Conservation (phyloP, 805 yeast genomes). For the Kuraishia floccosa region DNA sequence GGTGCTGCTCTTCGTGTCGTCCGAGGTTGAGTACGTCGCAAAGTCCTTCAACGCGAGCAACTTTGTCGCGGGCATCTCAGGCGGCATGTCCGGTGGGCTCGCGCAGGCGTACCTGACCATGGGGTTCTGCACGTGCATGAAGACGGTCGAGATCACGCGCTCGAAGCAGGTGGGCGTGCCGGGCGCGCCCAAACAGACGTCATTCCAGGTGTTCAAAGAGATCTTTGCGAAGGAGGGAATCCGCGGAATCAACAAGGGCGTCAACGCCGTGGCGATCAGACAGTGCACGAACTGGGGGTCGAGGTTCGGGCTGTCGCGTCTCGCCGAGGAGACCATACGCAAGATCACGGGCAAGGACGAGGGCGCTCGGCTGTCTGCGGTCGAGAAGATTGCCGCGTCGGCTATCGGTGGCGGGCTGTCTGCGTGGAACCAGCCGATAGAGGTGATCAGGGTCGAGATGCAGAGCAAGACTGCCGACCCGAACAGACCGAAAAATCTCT, state of each 20-base stretch:
- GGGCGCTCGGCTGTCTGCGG: constrained; percentile 53
- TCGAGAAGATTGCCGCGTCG: constrained; percentile 76
- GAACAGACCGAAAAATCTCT: constrained; percentile 85
- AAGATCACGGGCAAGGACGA: constrained; percentile 45
- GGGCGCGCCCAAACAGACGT: constrained; percentile 51
- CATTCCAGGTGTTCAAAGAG: constrained; percentile 79
- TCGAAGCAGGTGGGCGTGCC: constrained; percentile 55
- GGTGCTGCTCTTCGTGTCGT: constrained; percentile 80
- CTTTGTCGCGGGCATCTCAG: constrained; percentile 83
- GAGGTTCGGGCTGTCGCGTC: constrained; percentile 83
- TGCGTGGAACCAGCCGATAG: constrained; percentile 99
- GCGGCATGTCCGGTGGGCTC: constrained; percentile 94
- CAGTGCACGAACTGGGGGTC: constrained; percentile 99
- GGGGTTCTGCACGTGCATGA: constrained; percentile 99
- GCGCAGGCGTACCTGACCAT: constrained; percentile 94
- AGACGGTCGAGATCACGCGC: constrained; percentile 95
- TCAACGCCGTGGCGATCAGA: constrained; percentile 97
- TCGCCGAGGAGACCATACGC: constrained; percentile 81
- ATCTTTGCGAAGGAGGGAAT: constrained; percentile 83
- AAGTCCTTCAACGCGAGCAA: constrained; percentile 52
- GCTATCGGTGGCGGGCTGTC: constrained; percentile 94
- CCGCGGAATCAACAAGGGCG: constrained; percentile 93
- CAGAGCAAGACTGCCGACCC: constrained; percentile 92
- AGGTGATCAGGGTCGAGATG: constrained; percentile 96
- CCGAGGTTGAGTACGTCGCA: constrained; percentile 80